Evolutionary conservation across 164 flowering plant genomes (phyloP).

Genomic region (Dillenia turbinata): DNA sequence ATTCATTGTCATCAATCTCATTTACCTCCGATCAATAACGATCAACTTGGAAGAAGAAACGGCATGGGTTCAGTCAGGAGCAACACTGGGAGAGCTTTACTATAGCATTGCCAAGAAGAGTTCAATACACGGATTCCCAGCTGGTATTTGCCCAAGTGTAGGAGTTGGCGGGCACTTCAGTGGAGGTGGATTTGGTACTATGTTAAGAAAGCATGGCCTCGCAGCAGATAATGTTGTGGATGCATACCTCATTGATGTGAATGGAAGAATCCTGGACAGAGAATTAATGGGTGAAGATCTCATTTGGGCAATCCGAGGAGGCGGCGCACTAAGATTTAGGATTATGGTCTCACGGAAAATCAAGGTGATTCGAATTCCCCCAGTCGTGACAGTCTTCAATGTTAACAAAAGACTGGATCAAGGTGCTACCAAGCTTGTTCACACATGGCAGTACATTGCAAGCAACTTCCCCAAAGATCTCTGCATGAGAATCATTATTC

Average conservation of each 20-base stretch:
- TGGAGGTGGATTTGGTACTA: slow-evolving; percentile 22
- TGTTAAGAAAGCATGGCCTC: slow-evolving; percentile 20
- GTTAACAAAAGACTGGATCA: slow-evolving; percentile 17
- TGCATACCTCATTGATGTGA: slow-evolving; percentile 17
- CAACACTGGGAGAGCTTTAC: slow-evolving; percentile 35
- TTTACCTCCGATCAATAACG: slow-evolving; percentile 14
- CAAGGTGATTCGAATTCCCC: slow-evolving; percentile 16
- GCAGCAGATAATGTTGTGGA: slow-evolving; percentile 21
- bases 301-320: slow-evolving; percentile 22
- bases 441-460: slow-evolving; percentile 31
- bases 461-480: slow-evolving; percentile 18
- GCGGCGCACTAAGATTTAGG: slow-evolving; percentile 21
- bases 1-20: slow-evolving; percentile 23
- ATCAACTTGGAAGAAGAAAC: slow-evolving; percentile 12
- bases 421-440: slow-evolving; percentile 18
- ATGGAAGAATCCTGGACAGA: slow-evolving; percentile 21
- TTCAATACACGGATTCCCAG: slow-evolving; percentile 20
- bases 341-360: slow-evolving; percentile 16
- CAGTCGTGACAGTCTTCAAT: slow-evolving; percentile 15
- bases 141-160: slow-evolving; percentile 15
- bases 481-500: slow-evolving; percentile 9
- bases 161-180: slow-evolving; percentile 23
- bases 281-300: slow-evolving; percentile 21
- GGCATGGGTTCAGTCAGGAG: slow-evolving; percentile 30
- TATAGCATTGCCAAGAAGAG: slow-evolving; percentile 19